Conservation (phyloP, 2,329 filamentous ascomycete species). For the Daldinia eschscholtzii region DNA sequence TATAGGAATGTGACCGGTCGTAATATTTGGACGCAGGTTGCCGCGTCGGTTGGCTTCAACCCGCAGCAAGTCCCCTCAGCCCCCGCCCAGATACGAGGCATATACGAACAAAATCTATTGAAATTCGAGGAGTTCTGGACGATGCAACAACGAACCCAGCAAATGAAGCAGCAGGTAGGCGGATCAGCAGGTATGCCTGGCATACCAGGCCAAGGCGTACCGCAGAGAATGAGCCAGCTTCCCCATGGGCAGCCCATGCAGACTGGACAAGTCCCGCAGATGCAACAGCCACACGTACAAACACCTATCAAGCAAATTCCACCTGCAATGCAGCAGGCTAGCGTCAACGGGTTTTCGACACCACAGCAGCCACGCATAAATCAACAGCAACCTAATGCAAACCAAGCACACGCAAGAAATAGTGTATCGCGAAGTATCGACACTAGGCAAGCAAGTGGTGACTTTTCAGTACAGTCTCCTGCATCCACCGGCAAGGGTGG, state of each 20-base stretch:
- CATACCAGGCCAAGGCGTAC: slow-evolving; percentile 53
- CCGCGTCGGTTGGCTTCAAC: slow-evolving; percentile 72
- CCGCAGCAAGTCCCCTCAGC: slow-evolving; percentile 75
- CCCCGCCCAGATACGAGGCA: slow-evolving; percentile 74
- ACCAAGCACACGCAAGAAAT: slow-evolving; percentile 62
- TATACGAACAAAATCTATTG: slow-evolving; percentile 81
- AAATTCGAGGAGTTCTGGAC: slow-evolving; percentile 81
- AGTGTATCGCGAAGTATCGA: slow-evolving; percentile 67
- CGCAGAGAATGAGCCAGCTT: slow-evolving; percentile 61
- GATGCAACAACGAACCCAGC: slow-evolving; percentile 66
- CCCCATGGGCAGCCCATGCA: slow-evolving; percentile 58
- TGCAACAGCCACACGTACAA: slow-evolving; percentile 57
- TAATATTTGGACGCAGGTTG: slow-evolving; percentile 81
- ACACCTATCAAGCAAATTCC: slow-evolving; percentile 62
- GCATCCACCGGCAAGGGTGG: slow-evolving; percentile 56
- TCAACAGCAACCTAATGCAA: slow-evolving; percentile 59
- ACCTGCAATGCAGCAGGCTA: slow-evolving; percentile 61
- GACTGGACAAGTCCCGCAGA: slow-evolving; percentile 57
- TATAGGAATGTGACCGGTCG: slow-evolving; percentile 77
- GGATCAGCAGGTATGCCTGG: slow-evolving; percentile 54
- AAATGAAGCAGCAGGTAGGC: slow-evolving; percentile 63
- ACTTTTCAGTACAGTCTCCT: slow-evolving; percentile 63
- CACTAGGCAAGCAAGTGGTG: slow-evolving; percentile 55
- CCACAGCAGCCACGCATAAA: slow-evolving; percentile 58
- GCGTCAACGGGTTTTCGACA: slow-evolving; percentile 64